phyloP scores from a whole-genome alignment of 1,284 basidiomycete genomes.

The Heterobasidion parviporum region DNA sequence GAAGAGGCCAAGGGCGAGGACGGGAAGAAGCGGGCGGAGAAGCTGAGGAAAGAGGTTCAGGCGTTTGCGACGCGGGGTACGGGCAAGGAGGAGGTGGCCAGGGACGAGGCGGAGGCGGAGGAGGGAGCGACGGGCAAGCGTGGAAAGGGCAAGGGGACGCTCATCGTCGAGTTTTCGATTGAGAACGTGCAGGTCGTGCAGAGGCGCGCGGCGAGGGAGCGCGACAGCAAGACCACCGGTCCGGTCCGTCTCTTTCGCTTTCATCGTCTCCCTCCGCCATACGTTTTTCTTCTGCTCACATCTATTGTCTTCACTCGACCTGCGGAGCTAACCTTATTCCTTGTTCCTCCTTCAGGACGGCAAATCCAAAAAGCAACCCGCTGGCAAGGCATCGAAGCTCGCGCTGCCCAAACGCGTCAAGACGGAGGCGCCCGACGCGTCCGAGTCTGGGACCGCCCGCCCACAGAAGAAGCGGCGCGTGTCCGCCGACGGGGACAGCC shows the following conservation, averaged over 20 bases:
- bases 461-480: constrained; percentile 13
- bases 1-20: constrained; percentile 43
- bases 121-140: constrained; percentile 26
- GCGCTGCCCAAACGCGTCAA: constrained; percentile 7
- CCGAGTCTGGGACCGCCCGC: constrained; percentile 1
- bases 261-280: background rate
- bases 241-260: constrained; percentile 9
- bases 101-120: constrained; percentile 33
- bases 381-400: constrained; percentile 2
- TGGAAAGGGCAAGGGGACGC: constrained; percentile 39
- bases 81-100: too few relatives aligned
- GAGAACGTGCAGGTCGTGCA: constrained; percentile 88
- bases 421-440: constrained; percentile 14
- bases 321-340: background rate
- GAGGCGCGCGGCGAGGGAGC: constrained; percentile 44
- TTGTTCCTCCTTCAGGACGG: background rate
- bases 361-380: constrained; percentile 1
- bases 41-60: constrained; percentile 49
- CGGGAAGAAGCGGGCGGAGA: constrained; percentile 42
- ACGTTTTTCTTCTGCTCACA: background rate
- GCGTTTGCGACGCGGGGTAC: too few relatives aligned
- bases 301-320: constrained; percentile 1
- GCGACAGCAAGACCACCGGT: constrained; percentile 19
- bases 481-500: background rate
- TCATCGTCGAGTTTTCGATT: constrained; percentile 90